Percentiles rank a stretch among this genome's conserved stretches.
phyloP scores from a whole-genome alignment of 306 rosid genomes.

The Myrica gale region DNA sequence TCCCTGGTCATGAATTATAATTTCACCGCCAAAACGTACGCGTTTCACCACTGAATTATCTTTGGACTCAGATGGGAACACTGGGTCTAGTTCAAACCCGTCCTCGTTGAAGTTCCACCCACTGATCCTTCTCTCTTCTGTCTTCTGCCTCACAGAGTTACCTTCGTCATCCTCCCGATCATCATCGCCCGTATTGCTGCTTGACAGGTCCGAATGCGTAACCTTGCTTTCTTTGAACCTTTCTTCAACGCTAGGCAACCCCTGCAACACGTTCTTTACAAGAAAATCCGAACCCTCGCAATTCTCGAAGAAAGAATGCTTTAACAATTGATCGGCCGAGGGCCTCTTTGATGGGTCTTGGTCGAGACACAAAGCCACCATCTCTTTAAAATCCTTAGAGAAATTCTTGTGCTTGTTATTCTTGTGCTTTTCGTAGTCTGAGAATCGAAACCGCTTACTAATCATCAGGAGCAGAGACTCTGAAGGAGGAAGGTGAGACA shows the following conservation, averaged over 20 bases:
- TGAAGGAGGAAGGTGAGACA: constrained; percentile 62
- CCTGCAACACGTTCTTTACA: constrained; percentile 46
- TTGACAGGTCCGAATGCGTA: background rate
- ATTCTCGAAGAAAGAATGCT: constrained; percentile 54
- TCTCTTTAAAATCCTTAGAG: constrained; percentile 55
- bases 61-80: constrained; percentile 33
- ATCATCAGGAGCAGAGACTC: constrained; percentile 52
- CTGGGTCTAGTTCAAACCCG: constrained; percentile 49
- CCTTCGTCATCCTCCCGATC: constrained; percentile 21
- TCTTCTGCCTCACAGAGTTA: background rate
- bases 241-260: constrained; percentile 54
- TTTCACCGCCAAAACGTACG: constrained; percentile 36
- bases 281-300: constrained; percentile 41
- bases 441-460: constrained; percentile 50
- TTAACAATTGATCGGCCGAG: constrained; percentile 44
- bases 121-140: constrained; percentile 46
- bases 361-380: constrained; percentile 64
- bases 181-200: background rate
- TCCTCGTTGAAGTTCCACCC: constrained; percentile 77
- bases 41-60: constrained; percentile 19
- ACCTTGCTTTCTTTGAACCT: constrained; percentile 43
- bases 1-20: constrained; percentile 18
- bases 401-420: constrained; percentile 36
- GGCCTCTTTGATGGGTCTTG: constrained; percentile 66
- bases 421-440: constrained; percentile 41